phyloP scores from a whole-genome alignment of 768 basidiomycete species.

The Lactarius hengduanensis region DNA sequence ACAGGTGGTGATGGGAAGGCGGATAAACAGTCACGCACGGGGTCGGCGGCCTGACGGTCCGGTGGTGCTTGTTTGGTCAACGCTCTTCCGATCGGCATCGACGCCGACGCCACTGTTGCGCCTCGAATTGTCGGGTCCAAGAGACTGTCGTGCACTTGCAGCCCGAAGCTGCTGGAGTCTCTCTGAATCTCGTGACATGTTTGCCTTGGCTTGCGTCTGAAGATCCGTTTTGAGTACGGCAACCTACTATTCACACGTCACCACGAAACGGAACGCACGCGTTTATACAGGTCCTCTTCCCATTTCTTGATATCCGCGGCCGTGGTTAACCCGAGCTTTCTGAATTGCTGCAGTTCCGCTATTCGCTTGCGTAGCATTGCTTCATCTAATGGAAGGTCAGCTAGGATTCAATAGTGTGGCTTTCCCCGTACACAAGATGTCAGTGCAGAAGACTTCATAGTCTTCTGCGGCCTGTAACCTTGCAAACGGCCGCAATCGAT shows the following conservation, averaged over 20 bases:
- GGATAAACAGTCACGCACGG: conserved; percentile 36
- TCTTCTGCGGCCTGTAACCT: conserved; percentile 89
- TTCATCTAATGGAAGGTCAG: conserved; percentile 62
- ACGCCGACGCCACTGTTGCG: conserved; percentile 46
- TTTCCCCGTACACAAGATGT: conserved; percentile 74
- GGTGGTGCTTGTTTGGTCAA: conserved; percentile 46
- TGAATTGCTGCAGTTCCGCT: conserved; percentile 87
- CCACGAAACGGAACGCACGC: conserved; percentile 49
- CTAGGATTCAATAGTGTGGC: conserved; percentile 13
- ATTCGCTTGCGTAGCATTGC: conserved; percentile 83
- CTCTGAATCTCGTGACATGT: conserved; percentile 55
- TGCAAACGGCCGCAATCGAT: conserved; percentile 88
- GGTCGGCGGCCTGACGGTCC: conserved; percentile 44
- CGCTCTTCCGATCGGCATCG: conserved; percentile 53
- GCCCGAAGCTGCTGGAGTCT: conserved; percentile 49
- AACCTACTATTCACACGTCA: conserved; percentile 13
- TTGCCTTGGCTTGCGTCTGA: conserved; percentile 66
- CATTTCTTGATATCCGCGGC: conserved; percentile 91
- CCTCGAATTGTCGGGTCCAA: conserved; percentile 51
- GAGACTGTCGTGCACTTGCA: conserved; percentile 49
- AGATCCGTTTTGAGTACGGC: conserved; percentile 15
- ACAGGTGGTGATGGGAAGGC: neutral
- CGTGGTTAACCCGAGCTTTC: conserved; percentile 80
- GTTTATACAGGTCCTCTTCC: conserved; percentile 66
- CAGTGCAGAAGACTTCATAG: conserved; percentile 83